A percentile compares a stretch with the other conserved stretches of the same genome.
Conservation (phyloP, 805 yeast genomes). For the Candida stauntonica region DNA sequence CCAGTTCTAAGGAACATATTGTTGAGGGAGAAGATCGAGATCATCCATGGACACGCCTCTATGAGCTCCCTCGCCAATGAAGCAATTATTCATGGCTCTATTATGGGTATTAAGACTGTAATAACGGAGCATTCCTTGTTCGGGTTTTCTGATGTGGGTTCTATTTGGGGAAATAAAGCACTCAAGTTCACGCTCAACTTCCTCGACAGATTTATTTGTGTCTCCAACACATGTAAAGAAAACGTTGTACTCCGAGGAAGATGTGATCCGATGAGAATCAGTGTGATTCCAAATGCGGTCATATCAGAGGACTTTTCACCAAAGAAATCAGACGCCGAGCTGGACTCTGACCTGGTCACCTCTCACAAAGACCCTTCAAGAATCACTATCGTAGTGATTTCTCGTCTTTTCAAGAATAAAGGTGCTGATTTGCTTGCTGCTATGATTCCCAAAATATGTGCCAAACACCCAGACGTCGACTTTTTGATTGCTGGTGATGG, state of each 20-base stretch:
- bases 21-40: slow-evolving; percentile 78
- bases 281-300: slow-evolving; percentile 96
- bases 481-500: slow-evolving; percentile 96
- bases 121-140: slow-evolving; percentile 95
- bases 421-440: slow-evolving; percentile 89
- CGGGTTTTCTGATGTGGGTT: slow-evolving; percentile 84
- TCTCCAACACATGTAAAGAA: slow-evolving; percentile 93
- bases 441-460: slow-evolving; percentile 79
- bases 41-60: slow-evolving; percentile 95
- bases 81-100: slow-evolving; percentile 83
- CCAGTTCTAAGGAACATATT: slow-evolving; percentile 83
- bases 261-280: slow-evolving; percentile 68
- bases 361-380: slow-evolving; percentile 26
- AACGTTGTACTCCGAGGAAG: slow-evolving; percentile 88
- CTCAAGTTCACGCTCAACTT: slow-evolving; percentile 80
- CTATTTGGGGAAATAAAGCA: slow-evolving; percentile 82
- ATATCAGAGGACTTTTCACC: slow-evolving; percentile 78
- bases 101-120: slow-evolving; percentile 89
- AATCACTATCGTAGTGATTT: slow-evolving; percentile 85
- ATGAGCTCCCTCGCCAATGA: slow-evolving; percentile 85
- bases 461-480: slow-evolving; percentile 53
- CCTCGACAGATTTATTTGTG: slow-evolving; percentile 93
- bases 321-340: slow-evolving; percentile 12
- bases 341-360: slow-evolving; percentile 3
- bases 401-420: slow-evolving; percentile 90